A percentile compares a stretch with the other conserved stretches of the same genome.
Conservation (phyloP, 176 grass and related monocot genomes). For the Themeda triandra region DNA sequence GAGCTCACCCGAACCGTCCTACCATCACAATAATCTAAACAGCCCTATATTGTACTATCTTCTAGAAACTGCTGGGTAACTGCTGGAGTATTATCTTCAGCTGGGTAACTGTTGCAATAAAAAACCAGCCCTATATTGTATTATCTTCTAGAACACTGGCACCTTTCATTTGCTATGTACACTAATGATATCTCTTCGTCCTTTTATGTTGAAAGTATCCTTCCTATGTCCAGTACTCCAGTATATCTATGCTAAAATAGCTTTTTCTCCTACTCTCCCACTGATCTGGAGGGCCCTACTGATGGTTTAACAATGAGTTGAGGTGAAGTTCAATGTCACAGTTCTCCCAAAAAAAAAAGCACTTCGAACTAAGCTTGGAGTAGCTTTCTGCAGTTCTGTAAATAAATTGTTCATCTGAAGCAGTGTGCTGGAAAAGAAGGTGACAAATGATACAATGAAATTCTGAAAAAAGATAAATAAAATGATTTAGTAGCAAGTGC, state of each 20-base stretch:
- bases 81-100: not conserved
- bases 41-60: not conserved
- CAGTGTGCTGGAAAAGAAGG: not conserved
- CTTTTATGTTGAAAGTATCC: slow-evolving; percentile 21
- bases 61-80: not conserved
- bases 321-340: slow-evolving; percentile 34
- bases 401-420: not conserved
- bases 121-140: not conserved
- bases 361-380: not conserved
- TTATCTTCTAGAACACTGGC: not conserved
- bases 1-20: not conserved
- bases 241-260: slow-evolving; percentile 2
- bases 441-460: not conserved
- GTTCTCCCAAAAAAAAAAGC: not conserved
- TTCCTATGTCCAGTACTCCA: not conserved
- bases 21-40: not conserved
- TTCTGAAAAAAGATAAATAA: not conserved
- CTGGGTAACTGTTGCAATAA: not conserved
- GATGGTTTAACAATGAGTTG: slow-evolving; percentile 28
- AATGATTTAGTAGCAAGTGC: not conserved
- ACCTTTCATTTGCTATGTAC: not conserved
- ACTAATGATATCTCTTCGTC: not conserved
- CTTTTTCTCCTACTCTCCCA: slow-evolving; percentile 2
- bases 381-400: not conserved
- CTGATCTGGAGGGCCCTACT: slow-evolving; percentile 10